Base-by-base conservation (phyloP, 345 rosid genomes). In the Eucalyptus curtisii region DNA sequence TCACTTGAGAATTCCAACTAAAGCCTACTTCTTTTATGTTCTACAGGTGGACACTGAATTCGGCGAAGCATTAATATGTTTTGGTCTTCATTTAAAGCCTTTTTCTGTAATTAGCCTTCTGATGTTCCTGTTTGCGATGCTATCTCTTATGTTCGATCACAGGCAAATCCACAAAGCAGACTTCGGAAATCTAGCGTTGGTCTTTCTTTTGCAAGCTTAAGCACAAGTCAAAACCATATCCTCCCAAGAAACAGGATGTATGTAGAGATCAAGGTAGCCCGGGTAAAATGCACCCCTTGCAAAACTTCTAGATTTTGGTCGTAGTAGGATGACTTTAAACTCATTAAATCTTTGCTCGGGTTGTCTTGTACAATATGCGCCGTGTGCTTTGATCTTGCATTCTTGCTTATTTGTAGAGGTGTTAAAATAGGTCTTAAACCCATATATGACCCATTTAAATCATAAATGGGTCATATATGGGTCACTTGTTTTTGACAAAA, bases 11-110 rank as follows among this genome's bases (percentile, higher is more conserved):
- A 55, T 55, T 55, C 61, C 61, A 22, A 55, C 6, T 25, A 24
- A 55, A 55, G 6, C 61, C 61, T 55, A 22, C 24, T 55, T 55
- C 61, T 24, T 1, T 55, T 24, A 24, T 24, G 61, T 55, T 55
- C 13, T 22, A 55, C 6, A 55, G 94, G 87, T 93, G 61, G 92
- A 92, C 49, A 82, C 92, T 13, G 91, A 92, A 71, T 93, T 93
- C 53, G 53, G 89, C 10, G 92, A 93, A 91, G 86, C 59, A 53
- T 22, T 53, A 1, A 55, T 55, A 55, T 55, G 6, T 24, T 24
- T 55, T 55, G 68, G 68, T 59, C 33, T 12, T 59, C 64, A 11
- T 37, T 57, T 20, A 55, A 49, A 2, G 0, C 57, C 25, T 52
- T 52, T 55, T 52, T 3, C 59, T 33, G 45, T 42, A 31, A 55